A percentile compares a stretch with the other conserved stretches of the same genome.
Conservation (phyloP, 331 rosid genomes). For the Arachis monticola region DNA sequence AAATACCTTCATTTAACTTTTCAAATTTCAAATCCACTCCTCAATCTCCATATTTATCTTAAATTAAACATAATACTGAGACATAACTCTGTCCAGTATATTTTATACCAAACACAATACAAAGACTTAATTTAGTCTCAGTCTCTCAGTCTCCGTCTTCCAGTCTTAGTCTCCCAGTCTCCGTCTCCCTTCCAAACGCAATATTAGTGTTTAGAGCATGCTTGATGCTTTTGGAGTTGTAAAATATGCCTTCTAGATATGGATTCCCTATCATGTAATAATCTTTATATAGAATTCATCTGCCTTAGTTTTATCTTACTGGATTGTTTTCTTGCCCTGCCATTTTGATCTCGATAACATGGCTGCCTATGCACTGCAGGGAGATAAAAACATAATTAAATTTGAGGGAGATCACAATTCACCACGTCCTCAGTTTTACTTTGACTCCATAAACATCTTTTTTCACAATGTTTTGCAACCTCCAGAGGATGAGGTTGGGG, state of each 20-base stretch:
- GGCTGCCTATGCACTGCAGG: conserved; percentile 60
- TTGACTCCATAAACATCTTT: conserved; percentile 91
- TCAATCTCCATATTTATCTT: no score
- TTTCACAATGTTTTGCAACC: conserved; percentile 99
- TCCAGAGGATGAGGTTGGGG: conserved; percentile 92
- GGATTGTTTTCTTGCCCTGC: conserved; percentile 1
- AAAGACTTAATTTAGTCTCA: no score
- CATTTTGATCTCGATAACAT: conserved; percentile 15
- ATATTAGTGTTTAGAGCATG: conserved; percentile 11
- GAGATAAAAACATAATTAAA: conserved; percentile 94
- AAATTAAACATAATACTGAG: no score
- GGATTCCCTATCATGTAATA: conserved; percentile 19
- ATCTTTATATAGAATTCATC: conserved; percentile 22
- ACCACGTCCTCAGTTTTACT: conserved; percentile 97
- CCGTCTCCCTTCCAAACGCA: no score
- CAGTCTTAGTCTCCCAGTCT: no score
- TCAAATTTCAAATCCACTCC: no score
- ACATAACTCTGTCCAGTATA: no score
- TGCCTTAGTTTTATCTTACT: conserved; percentile 21
- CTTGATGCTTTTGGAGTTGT: conserved; percentile 23
- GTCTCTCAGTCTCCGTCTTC: no score
- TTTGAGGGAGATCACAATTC: conserved; percentile 99
- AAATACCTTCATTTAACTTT: no score
- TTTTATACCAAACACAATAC: no score
- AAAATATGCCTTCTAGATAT: conserved; percentile 26